Evolutionary conservation across 331 rosid species (phyloP), one percentile per base, ranked within the genome.

Genomic region (Prunus yedoensis): DNA sequence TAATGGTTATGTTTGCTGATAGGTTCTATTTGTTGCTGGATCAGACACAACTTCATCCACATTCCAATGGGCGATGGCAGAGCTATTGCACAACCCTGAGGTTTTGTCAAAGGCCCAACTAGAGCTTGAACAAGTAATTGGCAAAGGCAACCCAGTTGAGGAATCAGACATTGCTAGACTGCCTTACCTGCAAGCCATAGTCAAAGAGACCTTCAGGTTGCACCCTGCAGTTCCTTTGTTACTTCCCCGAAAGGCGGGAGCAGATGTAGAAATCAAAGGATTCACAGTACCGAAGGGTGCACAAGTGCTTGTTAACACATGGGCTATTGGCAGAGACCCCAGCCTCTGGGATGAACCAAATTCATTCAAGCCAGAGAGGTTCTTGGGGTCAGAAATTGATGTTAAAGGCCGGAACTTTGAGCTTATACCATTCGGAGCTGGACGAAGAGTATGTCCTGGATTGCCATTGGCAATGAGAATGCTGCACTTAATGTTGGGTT

Each of bases 261-360:
- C 52, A 8, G 87, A 87, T 4, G 84, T 83, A 18, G 80, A 75
- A 3, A 73, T 89, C 1, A 12, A 28, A 11, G 88, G 84, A 20
- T 78, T 49, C 61, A 76, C 73, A 0, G 66, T 83, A 23, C 82
- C 82, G 47, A 75, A 78, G 51, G 81, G 69, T 15, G 67, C 85
- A 27, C 79, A 81, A 51, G 66, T 84, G 18, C 50, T 81, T 5
- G 77, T 81, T 41, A 87, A 87, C 14, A 54, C 20, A 1, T 87
- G 83, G 83, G 85, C 85, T 5, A 78, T 87, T 7, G 84, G 89
- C 2, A 76, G 89, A 35, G 91, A 89, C 18, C 66, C 88, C 1
- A 71, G 30, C 3, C 4, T 35, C 0, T 85, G 91, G 94, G 81
- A 38, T 1, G 81, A 76, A 20, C 77, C 89, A 4, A 51, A 66